Conservation (phyloP, 2,329 filamentous ascomycete genomes). For the Plectosphaerella plurivora region DNA sequence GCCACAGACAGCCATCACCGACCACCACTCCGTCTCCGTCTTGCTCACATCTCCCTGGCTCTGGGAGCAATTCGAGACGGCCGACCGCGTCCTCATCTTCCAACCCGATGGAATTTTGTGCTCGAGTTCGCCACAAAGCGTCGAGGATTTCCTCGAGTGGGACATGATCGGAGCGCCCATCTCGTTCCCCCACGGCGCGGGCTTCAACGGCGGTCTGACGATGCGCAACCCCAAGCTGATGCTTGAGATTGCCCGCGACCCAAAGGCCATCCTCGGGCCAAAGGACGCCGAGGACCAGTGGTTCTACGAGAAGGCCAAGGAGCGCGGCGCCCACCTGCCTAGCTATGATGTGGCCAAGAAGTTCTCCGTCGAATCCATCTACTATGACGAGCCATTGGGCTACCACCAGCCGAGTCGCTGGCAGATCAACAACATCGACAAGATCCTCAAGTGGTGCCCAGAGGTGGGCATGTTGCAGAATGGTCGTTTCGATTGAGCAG, state of each 20-base stretch:
- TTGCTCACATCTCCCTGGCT: conserved; percentile 26
- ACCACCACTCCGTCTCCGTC: background rate
- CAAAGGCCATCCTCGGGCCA: background rate
- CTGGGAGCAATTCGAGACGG: conserved; percentile 28
- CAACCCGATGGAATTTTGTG: conserved; percentile 33
- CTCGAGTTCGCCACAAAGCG: conserved; percentile 17
- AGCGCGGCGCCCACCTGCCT: conserved; percentile 13
- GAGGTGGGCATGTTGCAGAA: conserved; percentile 16
- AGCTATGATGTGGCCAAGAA: conserved; percentile 13
- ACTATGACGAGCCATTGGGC: conserved; percentile 17
- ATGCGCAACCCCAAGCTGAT: conserved; percentile 21
- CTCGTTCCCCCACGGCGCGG: background rate
- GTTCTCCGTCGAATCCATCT: conserved; percentile 19
- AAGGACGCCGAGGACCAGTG: conserved; percentile 19
- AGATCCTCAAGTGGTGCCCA: conserved; percentile 23
- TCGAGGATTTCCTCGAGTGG: conserved; percentile 30
- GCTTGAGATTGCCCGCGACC: conserved; percentile 10
- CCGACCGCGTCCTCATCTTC: conserved; percentile 29
- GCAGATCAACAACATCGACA: conserved; percentile 15
- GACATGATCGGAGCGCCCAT: conserved; percentile 24
- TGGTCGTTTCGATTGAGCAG: background rate
- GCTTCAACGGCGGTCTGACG: conserved; percentile 28
- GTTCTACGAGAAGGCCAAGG: conserved; percentile 19
- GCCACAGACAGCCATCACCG: conserved; percentile 13
- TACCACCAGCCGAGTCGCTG: conserved; percentile 20